A percentile compares a stretch with the other conserved stretches of the same genome.
Conservation (phyloP, 306 rosid genomes). For the Neltuma alba region DNA sequence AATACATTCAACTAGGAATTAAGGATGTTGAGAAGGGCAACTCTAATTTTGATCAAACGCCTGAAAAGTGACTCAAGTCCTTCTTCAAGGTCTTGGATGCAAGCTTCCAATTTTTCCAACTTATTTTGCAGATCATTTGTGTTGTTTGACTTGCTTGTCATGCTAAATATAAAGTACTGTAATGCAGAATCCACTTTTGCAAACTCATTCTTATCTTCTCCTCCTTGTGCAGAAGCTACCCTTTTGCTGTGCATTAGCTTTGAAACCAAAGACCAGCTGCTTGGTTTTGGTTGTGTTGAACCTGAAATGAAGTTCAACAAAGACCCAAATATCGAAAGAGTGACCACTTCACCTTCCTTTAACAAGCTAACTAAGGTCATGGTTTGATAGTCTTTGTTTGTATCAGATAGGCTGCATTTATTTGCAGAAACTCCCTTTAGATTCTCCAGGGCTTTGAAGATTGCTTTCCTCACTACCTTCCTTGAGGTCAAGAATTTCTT, state of each 20-base stretch:
- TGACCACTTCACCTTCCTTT: conserved; percentile 40
- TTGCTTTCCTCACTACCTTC: conserved; percentile 45
- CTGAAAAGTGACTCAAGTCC: conserved; percentile 44
- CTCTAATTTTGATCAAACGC: conserved; percentile 47
- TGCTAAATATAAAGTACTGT: conserved; percentile 38
- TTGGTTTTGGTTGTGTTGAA: conserved; percentile 32
- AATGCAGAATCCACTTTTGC: conserved; percentile 40
- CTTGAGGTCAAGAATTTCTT: conserved; percentile 42
- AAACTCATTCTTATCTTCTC: conserved; percentile 39
- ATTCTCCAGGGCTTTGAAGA: conserved; percentile 40
- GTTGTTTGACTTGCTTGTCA: conserved; percentile 29
- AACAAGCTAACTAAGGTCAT: conserved; percentile 32
- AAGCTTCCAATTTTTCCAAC: conserved; percentile 37
- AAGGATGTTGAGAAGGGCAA: conserved; percentile 44
- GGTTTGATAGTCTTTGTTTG: conserved; percentile 29
- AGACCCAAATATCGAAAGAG: conserved; percentile 37
- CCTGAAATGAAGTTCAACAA: conserved; percentile 42
- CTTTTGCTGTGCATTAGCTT: conserved; percentile 38
- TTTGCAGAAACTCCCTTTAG: conserved; percentile 33
- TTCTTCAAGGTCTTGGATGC: conserved; percentile 49
- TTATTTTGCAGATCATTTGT: conserved; percentile 33
- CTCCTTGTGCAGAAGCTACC: conserved; percentile 28
- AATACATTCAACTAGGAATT: conserved; percentile 30
- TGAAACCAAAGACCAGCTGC: conserved; percentile 45
- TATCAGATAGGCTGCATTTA: conserved; percentile 11